Evolutionary conservation across 2,329 filamentous ascomycete genomes (phyloP), one percentile per base, ranked within the genome.

Genomic region (Cladosporium colombiae): DNA sequence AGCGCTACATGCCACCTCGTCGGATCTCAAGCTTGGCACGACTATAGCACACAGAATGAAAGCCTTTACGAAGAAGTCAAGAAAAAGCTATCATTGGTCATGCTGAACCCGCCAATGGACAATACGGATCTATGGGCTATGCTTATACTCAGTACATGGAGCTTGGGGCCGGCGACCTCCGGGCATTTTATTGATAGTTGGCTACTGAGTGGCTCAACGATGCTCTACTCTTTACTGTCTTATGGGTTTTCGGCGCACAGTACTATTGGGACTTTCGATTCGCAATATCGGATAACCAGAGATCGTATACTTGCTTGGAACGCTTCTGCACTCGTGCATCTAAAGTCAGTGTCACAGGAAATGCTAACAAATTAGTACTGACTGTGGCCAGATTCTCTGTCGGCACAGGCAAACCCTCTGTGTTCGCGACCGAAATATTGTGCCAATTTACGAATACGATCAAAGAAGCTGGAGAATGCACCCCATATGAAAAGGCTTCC

Each of bases 141-240:
- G 55, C 55, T 57, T 40, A 14, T 57, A 16, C 55, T 57, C 21
- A 57, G 55, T 27, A 57, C 31, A 6, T 57, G 55, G 55, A 57
- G 33, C 14, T 21, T 57, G 10, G 55, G 55, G 1, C 55, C 55
- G 5, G 31, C 31, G 4, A 33, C 18, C 6, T 55, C 29, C 8
- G 52, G 52, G 3, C 52, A 55, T 2, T 55, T 21, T 10, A 55
- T 55, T 1, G 52, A 55, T 33, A 55, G 52, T 4, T 55, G 52
- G 52, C 52, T 55, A 1, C 52, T 55, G 3, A 55, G 52, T 14
- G 52, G 52, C 8, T 55, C 52, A 3, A 55, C 52, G 1, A 33
- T 55, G 27, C 52, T 55, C 29, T 55, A 55, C 52, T 55, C 52
- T 55, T 33, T 55, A 11, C 27, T 55, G 2, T 55, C 52, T 21